Base-by-base conservation (phyloP, 2,329 filamentous ascomycete species). In the Macroventuria anomochaeta region DNA sequence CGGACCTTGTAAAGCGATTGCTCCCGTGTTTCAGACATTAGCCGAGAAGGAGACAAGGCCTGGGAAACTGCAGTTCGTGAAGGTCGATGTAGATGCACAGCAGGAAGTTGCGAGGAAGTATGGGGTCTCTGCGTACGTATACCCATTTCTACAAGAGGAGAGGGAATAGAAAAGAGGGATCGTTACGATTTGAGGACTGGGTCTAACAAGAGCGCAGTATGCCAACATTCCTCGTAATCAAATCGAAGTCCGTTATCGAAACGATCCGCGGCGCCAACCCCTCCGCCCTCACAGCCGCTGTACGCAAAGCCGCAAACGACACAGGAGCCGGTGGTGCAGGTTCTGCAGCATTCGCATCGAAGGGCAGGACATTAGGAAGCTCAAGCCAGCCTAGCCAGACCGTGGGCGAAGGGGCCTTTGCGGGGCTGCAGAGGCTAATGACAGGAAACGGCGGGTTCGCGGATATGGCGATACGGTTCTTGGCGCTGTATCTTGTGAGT, bases 1-100 rank as follows among this genome's bases (percentile, higher is more conserved):
- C 67, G 81, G 81, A 2, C 82, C 82, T 23, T 85, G 82, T 76
- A 82, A 82, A 64, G 75, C 78, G 28, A 81, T 85, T 48, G 77
- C 77, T 3, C 82, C 82, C 25, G 72, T 68, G 0, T 79, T 83
- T 65, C 77, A 79, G 48, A 72, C 79, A 60, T 75, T 84, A 48
- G 82, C 81, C 53, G 76, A 79, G 46, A 75, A 77, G 38, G 80
- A 84, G 64, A 63, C 74, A 20, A 77, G 79, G 52, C 73, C 76
- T 0, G 76, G 76, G 13, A 75, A 73, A 32, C 70, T 84, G 18
- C 76, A 77, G 23, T 84, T 85, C 64, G 75, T 77, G 58, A 83
- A 84, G 73, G 78, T 84, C 26, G 79, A 85, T 53, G 82, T 84
- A 12, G 82, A 85, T 61, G 77, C 77, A 40, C 76, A 81, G 58